Conservation (phyloP, 139 green algal genomes). For the Deuterostichococcus epilithicus region DNA sequence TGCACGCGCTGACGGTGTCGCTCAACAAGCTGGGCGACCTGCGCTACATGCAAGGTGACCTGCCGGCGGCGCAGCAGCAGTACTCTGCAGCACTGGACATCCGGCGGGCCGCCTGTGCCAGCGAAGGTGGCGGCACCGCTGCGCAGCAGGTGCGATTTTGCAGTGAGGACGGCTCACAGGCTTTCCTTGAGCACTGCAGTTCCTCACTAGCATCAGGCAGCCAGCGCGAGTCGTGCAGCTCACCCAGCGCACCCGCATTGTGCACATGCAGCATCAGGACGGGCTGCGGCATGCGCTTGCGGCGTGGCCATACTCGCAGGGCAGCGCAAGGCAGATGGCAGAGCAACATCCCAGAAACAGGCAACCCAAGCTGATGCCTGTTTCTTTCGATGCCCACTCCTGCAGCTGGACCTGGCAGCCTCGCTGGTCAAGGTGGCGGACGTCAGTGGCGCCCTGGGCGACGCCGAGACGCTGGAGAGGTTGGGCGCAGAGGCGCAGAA, state of each 20-base stretch:
- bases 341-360: too few species aligned
- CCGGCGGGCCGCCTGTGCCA: conserved; percentile 4
- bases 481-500: background rate
- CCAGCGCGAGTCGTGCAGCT: too few species aligned
- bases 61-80: conserved; percentile 16
- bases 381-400: background rate
- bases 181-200: too few species aligned
- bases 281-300: too few species aligned
- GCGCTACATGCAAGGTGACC: conserved; percentile 11
- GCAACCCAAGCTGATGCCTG: conserved; percentile 1
- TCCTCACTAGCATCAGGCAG: too few species aligned
- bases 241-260: too few species aligned
- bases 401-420: conserved; percentile 36
- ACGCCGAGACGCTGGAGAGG: background rate
- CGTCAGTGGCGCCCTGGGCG: background rate
- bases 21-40: conserved; percentile 44
- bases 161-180: too few species aligned
- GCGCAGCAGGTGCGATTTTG: background rate
- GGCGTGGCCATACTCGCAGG: too few species aligned
- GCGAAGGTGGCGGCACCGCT: background rate
- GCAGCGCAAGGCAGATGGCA: too few species aligned
- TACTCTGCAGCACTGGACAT: conserved; percentile 33
- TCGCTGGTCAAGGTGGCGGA: conserved; percentile 42
- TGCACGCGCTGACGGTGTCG: conserved; percentile 35
- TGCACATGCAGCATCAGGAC: too few species aligned